Conservation (phyloP, 768 basidiomycete species). For the Sporobolomyces pararoseus region DNA sequence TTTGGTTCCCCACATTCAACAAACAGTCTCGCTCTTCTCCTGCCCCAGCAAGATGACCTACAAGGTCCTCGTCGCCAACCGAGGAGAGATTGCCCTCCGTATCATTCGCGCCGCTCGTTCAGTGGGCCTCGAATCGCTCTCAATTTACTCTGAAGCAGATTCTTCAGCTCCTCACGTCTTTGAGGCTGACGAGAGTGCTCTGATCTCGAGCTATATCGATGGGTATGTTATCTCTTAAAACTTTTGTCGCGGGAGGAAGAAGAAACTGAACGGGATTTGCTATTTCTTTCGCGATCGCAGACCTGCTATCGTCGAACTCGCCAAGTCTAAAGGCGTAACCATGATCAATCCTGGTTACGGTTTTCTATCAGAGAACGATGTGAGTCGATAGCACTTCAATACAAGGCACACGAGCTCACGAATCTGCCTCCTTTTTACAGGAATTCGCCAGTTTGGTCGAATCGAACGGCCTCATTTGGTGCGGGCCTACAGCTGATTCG, state of each 20-base stretch:
- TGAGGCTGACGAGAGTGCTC: conserved; percentile 50
- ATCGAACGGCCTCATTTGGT: conserved; percentile 11
- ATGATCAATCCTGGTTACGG: conserved; percentile 48
- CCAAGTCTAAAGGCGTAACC: conserved; percentile 3
- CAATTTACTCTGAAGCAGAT: conserved; percentile 62
- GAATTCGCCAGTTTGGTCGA: conserved; percentile 28
- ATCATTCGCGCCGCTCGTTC: conserved; percentile 59
- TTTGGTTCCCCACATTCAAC: neutral
- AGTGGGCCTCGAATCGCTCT: conserved; percentile 58
- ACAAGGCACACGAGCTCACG: too few species aligned
- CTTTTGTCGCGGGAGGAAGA: too few species aligned
- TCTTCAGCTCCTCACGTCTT: conserved; percentile 60
- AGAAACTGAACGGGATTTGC: too few species aligned
- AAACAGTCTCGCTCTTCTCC: neutral
- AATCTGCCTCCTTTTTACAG: neutral
- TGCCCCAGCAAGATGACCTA: conserved; percentile 43
- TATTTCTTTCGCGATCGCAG: neutral
- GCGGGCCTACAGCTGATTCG: conserved; percentile 21
- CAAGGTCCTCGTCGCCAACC: conserved; percentile 60
- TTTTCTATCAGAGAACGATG: conserved; percentile 42
- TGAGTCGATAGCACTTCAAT: conserved; percentile 2
- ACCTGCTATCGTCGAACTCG: conserved; percentile 41
- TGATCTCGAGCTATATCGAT: conserved; percentile 51
- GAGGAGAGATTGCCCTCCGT: conserved; percentile 68
- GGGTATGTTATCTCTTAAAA: neutral